phyloP scores from a whole-genome alignment of 257 asterid species.

The Primulina eburnea region DNA sequence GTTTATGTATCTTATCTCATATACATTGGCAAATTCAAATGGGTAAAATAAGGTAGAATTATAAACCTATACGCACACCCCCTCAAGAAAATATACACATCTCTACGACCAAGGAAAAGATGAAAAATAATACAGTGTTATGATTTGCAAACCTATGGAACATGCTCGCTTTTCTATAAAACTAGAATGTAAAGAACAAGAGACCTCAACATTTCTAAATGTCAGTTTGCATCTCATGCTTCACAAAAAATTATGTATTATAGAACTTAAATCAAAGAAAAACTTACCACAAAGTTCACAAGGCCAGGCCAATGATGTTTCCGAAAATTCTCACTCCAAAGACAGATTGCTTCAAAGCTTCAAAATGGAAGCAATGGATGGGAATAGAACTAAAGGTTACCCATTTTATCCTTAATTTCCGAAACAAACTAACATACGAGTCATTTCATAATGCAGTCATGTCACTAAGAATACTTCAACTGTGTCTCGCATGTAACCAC shows the following conservation, averaged over 20 bases:
- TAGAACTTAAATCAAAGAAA: neutral
- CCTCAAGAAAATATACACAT: neutral
- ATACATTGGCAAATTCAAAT: neutral
- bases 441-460: neutral
- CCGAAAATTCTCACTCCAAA: constrained; percentile 10
- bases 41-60: constrained; percentile 3
- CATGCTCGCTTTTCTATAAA: neutral
- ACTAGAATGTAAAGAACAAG: neutral
- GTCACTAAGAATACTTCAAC: constrained; percentile 3
- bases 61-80: neutral
- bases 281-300: constrained; percentile 16
- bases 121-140: too few relatives aligned
- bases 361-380: constrained; percentile 6
- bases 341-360: constrained; percentile 1
- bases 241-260: neutral
- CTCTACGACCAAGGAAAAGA: too few relatives aligned
- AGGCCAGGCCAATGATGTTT: constrained; percentile 1
- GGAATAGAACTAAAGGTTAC: constrained; percentile 3
- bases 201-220: too few relatives aligned
- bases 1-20: too few relatives aligned
- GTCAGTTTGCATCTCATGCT: constrained; percentile 5
- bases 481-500: neutral
- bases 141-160: constrained; percentile 6
- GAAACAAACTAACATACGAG: constrained; percentile 13
- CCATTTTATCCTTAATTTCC: constrained; percentile 17